Conservation (phyloP, 495 filamentous ascomycete species). For the Pseudomonodictys pantanalensis region DNA sequence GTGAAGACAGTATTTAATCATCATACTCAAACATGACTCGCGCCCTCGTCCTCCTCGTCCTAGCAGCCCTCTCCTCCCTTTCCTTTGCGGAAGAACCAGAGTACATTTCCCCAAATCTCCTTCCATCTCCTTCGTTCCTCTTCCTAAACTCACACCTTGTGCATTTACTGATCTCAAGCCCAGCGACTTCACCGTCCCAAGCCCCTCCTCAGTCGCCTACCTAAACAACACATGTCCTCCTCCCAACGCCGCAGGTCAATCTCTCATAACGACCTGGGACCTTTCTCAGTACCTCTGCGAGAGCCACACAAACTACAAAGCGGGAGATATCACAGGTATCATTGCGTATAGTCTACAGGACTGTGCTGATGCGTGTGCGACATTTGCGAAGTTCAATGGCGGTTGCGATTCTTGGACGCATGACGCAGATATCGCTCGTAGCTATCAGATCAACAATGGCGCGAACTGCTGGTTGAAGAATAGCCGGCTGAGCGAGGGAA, state of each 20-base stretch:
- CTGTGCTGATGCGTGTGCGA: slow-evolving; percentile 2
- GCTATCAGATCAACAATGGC: slow-evolving; percentile 6
- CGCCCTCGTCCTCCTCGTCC: too few species aligned
- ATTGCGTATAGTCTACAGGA: not conserved
- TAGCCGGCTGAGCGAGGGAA: not conserved
- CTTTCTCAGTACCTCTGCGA: not conserved
- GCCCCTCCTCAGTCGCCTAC: too few species aligned
- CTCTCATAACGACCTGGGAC: slow-evolving; percentile 3
- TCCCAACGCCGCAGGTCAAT: not conserved
- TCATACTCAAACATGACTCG: too few species aligned
- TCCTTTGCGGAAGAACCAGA: too few species aligned
- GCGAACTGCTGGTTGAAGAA: slow-evolving; percentile 7
- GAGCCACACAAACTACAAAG: not conserved
- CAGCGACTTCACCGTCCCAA: too few species aligned
- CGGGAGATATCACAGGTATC: slow-evolving; percentile 1
- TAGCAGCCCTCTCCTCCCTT: too few species aligned
- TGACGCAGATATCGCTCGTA: not conserved
- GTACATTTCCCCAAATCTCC: too few species aligned
- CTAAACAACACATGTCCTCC: not conserved
- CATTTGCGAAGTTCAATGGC: not conserved
- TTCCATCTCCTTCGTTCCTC: too few species aligned
- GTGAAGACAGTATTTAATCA: too few species aligned
- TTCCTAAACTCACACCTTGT: too few species aligned
- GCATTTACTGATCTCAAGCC: too few species aligned
- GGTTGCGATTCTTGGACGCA: not conserved